Evolutionary conservation across 1,139 yeast genomes (phyloP), one percentile per base, ranked within the genome.

Genomic region (Candida sanyaensis): DNA sequence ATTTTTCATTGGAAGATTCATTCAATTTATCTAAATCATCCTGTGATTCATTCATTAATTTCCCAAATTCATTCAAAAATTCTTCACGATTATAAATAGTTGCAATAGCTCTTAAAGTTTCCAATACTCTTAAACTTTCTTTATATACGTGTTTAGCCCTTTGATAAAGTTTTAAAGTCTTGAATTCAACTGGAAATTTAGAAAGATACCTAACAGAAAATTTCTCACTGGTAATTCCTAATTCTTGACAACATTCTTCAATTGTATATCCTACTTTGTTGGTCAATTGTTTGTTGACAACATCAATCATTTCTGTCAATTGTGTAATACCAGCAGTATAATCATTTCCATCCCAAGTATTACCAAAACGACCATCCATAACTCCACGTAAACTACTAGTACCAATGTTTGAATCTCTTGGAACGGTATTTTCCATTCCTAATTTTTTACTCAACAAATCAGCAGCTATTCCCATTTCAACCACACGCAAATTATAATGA

Each of bases 401-500:
- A 21, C 68, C 68, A 42, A 83, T 69, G 57, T 82, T 83, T 6
- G 87, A 82, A 56, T 82, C 84, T 49, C 73, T 73, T 1, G 68
- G 71, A 32, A 81, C 64, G 2, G 7, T 26, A 5, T 27, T 26
- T 2, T 60, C 57, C 46, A 84, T 64, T 8, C 73, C 75, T 43
- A 75, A 71, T 52, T 70, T 71, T 43, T 70, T 63, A 12, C 86
- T 87, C 54, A 85, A 65, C 10, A 81, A 62, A 46, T 80, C 82
- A 2, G 88, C 82, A 5, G 87, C 87, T 23, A 83, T 67, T 1
- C 85, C 83, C 48, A 82, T 84, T 59, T 85, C 91, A 21, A 84
- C 89, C 5, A 83, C 90, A 43, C 92, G 73, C 58, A 86, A 70
- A 61, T 86, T 86, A 64, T 86, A 86, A 62, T 83, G 82, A 21